Base-by-base conservation (phyloP, 768 basidiomycete species). In the Mycena amicta region DNA sequence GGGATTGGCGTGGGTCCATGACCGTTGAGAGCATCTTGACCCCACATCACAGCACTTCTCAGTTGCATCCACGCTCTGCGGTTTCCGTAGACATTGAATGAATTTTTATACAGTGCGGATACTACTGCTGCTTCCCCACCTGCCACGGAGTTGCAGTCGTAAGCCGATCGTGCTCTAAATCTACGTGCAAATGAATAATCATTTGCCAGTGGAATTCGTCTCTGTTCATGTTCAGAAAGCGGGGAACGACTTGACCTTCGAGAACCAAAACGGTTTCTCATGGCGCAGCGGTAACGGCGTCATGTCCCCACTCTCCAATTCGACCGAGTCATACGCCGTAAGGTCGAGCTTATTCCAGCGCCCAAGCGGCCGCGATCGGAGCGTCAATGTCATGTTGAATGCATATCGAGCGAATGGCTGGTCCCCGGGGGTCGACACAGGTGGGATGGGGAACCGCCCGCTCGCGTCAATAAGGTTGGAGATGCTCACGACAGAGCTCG, bases 251-350 rank as follows among this genome's bases (percentile, higher is more conserved):
- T 81, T 80, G 64, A 94, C 92, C 72, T 90, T 94, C 40, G 93
- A 95, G 74, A 97, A 97, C 87, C 90, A 95, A 71, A 92, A 96
- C n/a, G 93, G 85, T 54, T 91, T 80, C 70, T 94, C 92, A 63
- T 94, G 86, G 68, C 91, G 92, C 64, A 95, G 73, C 11, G 84
- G 77, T 27, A 96, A 75, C 18, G 88, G 85, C 11, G 81, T 70
- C 13, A 81, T 76, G 68, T 94, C 93, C 2, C 91, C 93, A 18
- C 82, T 89, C 57, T 83, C 84, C n/a, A 90, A 65, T 56, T 89
- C 83, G 4, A 95, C 83, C 0, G 89, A 89, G 53, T 88, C 82
- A 70, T 96, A 96, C 12, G 80, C 77, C 45, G 77, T 68, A 22
- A 95, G 80, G 53, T 92, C 86, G 59, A 96, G 79, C 67, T 85